Evolutionary conservation across 2,329 filamentous ascomycete genomes (phyloP).

Genomic region (Neurospora sp.): DNA sequence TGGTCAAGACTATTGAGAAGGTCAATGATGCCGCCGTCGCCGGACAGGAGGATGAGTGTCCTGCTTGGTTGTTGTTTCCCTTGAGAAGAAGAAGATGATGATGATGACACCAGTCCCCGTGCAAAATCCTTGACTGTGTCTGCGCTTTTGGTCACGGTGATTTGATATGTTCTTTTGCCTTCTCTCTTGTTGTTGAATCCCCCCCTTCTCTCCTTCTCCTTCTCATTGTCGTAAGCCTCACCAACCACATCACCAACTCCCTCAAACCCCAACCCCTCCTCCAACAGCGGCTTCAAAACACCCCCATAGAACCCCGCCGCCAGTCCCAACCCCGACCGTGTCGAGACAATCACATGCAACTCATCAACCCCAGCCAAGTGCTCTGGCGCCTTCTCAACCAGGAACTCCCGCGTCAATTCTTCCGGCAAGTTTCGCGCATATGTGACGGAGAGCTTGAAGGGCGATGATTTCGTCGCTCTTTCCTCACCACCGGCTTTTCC

Average conservation of each 20-base stretch:
- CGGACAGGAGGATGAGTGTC: conserved; percentile 69
- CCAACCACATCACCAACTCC: background rate
- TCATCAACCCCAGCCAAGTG: conserved; percentile 13
- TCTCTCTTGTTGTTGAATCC: conserved; percentile 2
- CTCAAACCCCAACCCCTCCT: conserved; percentile 10
- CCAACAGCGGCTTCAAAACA: conserved; percentile 47
- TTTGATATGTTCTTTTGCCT: conserved; percentile 27
- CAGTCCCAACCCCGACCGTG: conserved; percentile 50
- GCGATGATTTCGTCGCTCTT: background rate
- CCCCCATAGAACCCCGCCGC: conserved; percentile 45
- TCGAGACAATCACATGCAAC: conserved; percentile 59
- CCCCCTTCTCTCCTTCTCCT: background rate
- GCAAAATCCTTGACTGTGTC: conserved; percentile 58
- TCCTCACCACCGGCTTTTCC: background rate
- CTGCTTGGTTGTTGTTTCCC: conserved; percentile 27
- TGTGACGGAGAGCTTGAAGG: conserved; percentile 12
- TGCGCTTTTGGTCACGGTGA: conserved; percentile 54
- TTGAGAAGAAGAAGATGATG: background rate
- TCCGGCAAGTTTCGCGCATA: conserved; percentile 25
- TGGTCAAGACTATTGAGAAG: conserved; percentile 55
- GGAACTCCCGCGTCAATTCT: conserved; percentile 25
- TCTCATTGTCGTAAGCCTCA: background rate
- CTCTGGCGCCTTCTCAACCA: conserved; percentile 28
- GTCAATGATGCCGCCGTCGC: conserved; percentile 80
- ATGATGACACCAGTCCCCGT: conserved; percentile 26